Percentiles rank a stretch among this genome's conserved stretches.
Evolutionary conservation across 2,329 filamentous ascomycete genomes (phyloP).

Genomic region (Xylariaceae sp.): DNA sequence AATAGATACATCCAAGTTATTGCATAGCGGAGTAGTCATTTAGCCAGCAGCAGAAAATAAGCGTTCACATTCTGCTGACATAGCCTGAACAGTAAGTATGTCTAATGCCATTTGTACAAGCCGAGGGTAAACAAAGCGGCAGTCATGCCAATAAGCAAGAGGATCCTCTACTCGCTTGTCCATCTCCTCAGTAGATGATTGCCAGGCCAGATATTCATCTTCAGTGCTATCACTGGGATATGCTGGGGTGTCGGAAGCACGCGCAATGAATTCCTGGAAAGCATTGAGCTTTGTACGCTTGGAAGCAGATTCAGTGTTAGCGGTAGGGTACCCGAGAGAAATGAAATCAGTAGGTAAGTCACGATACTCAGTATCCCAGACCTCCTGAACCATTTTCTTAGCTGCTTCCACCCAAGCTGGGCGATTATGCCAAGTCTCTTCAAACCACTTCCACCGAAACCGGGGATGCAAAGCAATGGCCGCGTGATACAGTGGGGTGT

Average conservation of each 20-base stretch:
- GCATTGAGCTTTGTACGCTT: background rate
- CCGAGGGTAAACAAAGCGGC: background rate
- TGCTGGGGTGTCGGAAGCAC: background rate
- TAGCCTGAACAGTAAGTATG: background rate
- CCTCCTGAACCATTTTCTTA: background rate
- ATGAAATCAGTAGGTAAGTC: background rate
- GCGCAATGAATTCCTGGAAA: background rate
- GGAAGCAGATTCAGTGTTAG: background rate
- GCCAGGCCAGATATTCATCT: background rate
- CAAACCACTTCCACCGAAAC: background rate
- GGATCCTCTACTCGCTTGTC: background rate
- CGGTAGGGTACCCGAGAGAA: background rate
- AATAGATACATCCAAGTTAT: background rate
- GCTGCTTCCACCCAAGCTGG: background rate
- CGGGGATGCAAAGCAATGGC: background rate
- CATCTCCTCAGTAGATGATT: background rate
- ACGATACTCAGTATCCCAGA: background rate
- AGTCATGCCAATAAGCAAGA: background rate
- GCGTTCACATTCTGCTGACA: background rate
- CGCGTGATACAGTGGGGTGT: background rate
- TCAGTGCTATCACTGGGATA: background rate
- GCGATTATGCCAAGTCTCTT: background rate
- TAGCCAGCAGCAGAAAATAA: background rate
- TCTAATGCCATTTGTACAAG: background rate
- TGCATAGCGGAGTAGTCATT: background rate